Percentiles rank a stretch among this genome's conserved stretches.
phyloP scores from a whole-genome alignment of 73 alveolate genomes.

The Tetrahymena borealis region DNA sequence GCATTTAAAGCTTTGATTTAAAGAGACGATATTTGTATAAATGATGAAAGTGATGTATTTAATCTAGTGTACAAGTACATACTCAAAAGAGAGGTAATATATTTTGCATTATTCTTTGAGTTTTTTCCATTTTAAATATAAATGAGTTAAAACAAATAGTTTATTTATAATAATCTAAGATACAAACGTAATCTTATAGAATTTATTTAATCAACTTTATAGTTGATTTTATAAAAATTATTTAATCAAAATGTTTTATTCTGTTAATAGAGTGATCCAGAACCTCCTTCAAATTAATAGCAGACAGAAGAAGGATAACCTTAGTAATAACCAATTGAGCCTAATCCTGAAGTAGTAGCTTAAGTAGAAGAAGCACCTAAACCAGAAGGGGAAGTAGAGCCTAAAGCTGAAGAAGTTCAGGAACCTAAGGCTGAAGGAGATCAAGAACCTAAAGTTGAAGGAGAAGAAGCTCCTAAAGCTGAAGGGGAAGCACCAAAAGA shows the following conservation, averaged over 20 bases:
- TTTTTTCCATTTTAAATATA: not conserved
- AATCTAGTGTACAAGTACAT: not conserved
- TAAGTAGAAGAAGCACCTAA: not conserved
- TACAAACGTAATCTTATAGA: no score
- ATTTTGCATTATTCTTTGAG: not conserved
- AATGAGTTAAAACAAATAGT: no score
- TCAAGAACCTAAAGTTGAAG: not conserved
- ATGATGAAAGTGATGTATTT: not conserved
- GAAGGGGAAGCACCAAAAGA: not conserved
- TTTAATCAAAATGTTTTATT: no score
- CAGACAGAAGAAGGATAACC: not conserved
- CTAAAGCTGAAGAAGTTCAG: not conserved
- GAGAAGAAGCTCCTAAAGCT: not conserved
- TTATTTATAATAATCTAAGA: no score
- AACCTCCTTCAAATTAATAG: not conserved
- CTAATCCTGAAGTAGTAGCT: not conserved
- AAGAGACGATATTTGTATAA: not conserved
- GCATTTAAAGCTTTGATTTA: not conserved
- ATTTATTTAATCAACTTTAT: no score
- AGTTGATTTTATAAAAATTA: no score
- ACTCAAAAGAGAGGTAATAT: not conserved
- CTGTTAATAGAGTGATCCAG: not conserved
- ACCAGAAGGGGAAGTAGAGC: no score
- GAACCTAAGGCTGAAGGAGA: not conserved
- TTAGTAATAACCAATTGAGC: not conserved